phyloP scores from a whole-genome alignment of 495 filamentous ascomycete species.

The Penicillium psychrofluorescens region DNA sequence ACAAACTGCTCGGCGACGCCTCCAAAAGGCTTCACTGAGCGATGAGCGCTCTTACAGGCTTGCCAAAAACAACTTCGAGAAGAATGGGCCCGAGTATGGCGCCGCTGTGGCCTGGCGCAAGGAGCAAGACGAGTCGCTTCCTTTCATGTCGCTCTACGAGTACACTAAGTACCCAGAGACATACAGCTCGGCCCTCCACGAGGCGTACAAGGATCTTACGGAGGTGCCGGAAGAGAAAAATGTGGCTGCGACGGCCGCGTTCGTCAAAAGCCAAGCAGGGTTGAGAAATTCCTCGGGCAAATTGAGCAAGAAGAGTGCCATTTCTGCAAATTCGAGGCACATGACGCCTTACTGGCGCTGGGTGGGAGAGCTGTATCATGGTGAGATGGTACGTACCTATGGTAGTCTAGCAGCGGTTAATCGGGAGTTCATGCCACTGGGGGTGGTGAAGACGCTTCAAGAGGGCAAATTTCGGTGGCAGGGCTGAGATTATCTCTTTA shows the following conservation, averaged over 20 bases:
- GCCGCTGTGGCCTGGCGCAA: neutral
- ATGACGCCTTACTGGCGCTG: slow-evolving; percentile 58
- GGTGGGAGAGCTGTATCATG: slow-evolving; percentile 52
- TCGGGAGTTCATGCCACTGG: slow-evolving; percentile 53
- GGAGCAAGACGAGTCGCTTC: slow-evolving; percentile 16
- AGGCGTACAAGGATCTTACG: slow-evolving; percentile 31
- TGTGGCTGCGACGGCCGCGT: slow-evolving; percentile 19
- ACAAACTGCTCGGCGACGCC: slow-evolving; percentile 30
- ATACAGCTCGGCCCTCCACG: slow-evolving; percentile 20
- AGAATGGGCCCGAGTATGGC: slow-evolving; percentile 7
- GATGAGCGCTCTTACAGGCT: slow-evolving; percentile 40
- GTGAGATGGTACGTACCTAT: slow-evolving; percentile 51
- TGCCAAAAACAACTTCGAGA: slow-evolving; percentile 39
- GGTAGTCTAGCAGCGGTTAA: slow-evolving; percentile 58
- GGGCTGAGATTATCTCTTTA: slow-evolving; percentile 15
- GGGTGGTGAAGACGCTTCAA: slow-evolving; percentile 56
- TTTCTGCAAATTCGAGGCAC: slow-evolving; percentile 21
- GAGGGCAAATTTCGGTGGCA: slow-evolving; percentile 56
- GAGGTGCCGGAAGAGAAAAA: slow-evolving; percentile 28
- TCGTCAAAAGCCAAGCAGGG: slow-evolving; percentile 16
- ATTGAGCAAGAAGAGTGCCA: slow-evolving; percentile 9
- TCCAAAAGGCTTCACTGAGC: slow-evolving; percentile 37
- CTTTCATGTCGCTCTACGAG: slow-evolving; percentile 49
- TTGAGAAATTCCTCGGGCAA: slow-evolving; percentile 9
- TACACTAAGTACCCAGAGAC: slow-evolving; percentile 46